Evolutionary conservation across 371 early-diverging fungal species (phyloP), one percentile per base, ranked within the genome.

Genomic region (Mortierella sp.): DNA sequence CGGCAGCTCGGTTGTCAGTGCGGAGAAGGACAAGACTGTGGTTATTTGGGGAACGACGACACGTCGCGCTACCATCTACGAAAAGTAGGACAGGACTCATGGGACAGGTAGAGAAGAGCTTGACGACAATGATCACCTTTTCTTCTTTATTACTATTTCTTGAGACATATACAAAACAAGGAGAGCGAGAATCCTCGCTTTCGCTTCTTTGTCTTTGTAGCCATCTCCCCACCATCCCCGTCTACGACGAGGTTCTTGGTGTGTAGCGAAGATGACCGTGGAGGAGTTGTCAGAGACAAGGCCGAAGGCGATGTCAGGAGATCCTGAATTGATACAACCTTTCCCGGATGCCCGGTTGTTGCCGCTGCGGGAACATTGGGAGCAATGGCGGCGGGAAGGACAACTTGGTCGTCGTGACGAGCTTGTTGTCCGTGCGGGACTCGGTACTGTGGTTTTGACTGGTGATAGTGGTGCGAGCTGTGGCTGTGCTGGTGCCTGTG

Each of bases 21-120:
- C 92, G 4, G 93, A 94, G 56, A 88, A 85, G 70, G 88, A 87
- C 78, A 89, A 89, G 62, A 83, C 77, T 12, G 84, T 89, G 1
- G 87, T 85, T 48, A 82, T 90, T 28, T 91, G 89, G 88, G 73
- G 83, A n/a, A 82, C 83, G 2, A 61, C 78, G 12, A 47, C 67
- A 13, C 73, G 80, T 22, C 74, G 72, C 29, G 62, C 62, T 50
- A 76, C 77, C 2, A 54, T 60, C 3, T 76, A 64, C 40, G 77
- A 76, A 5, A 76, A 69, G 52, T 76, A 69, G 41, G 43, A 14
- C 22, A 47, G 24, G n/a, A n/a, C n/a, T n/a, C n/a, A n/a, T n/a
- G n/a, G n/a, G 34, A 34, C 34, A 34, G 44, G 44, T 9, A 16
- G 44, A 43, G 4, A 17, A 9, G 12, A 16, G 6, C 14, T n/a